Conservation (phyloP, 768 basidiomycete species). For the Mycena indigotica region DNA sequence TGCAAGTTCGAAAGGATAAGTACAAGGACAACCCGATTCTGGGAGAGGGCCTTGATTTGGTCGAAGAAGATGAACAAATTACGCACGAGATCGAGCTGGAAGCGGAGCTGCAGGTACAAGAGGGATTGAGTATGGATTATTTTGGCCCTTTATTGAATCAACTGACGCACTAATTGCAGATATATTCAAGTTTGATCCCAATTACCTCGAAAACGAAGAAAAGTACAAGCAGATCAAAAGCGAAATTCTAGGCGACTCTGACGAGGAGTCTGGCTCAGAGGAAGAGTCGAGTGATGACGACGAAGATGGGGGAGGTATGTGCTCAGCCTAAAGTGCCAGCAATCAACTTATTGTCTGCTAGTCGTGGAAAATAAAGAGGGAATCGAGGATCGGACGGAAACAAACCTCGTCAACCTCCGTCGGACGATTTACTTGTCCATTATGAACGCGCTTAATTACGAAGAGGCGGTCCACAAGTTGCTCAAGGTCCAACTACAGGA, state of each 20-base stretch:
- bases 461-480: constrained; percentile 98
- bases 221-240: constrained; percentile 88
- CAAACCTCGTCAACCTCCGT: constrained; percentile 93
- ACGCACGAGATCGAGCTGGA: constrained; percentile 92
- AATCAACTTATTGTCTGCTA: constrained; percentile 25
- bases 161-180: constrained; percentile 49
- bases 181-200: constrained; percentile 92
- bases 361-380: constrained; percentile 80
- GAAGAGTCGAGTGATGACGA: constrained; percentile 70
- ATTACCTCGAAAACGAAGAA: constrained; percentile 88
- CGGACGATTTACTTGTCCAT: constrained; percentile 95
- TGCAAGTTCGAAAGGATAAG: constrained; percentile 98
- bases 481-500: constrained; percentile 90
- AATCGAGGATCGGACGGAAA: constrained; percentile 93
- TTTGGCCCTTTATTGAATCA: not conserved
- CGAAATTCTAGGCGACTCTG: constrained; percentile 90
- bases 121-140: constrained; percentile 83
- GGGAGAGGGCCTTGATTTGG: constrained; percentile 92
- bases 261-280: constrained; percentile 68
- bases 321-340: not conserved
- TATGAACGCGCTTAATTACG: constrained; percentile 98
- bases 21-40: constrained; percentile 98
- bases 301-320: constrained; percentile 49
- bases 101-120: constrained; percentile 92
- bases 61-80: constrained; percentile 97